phyloP scores from a whole-genome alignment of 2,329 filamentous ascomycete genomes.

The Diaporthe citriasiana region DNA sequence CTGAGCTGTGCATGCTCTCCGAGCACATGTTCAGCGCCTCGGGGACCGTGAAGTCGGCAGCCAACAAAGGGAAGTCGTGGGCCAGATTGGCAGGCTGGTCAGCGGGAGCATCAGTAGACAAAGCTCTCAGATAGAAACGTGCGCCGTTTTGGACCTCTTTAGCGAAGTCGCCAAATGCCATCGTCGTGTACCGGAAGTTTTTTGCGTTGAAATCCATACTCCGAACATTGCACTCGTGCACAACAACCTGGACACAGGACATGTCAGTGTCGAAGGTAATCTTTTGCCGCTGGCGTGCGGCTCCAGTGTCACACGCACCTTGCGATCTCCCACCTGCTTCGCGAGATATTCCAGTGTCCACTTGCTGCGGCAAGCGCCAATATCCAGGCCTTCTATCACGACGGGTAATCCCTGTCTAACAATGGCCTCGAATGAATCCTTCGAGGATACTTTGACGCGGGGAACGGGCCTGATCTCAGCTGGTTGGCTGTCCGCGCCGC shows the following conservation, averaged over 20 bases:
- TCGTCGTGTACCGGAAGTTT: conserved; percentile 83
- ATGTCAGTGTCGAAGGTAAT: neutral
- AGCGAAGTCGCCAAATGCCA: conserved; percentile 77
- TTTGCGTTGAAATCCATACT: conserved; percentile 87
- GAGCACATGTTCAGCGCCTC: conserved; percentile 69
- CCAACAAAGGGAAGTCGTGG: conserved; percentile 79
- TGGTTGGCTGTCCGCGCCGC: conserved; percentile 27
- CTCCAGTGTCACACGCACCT: conserved; percentile 65
- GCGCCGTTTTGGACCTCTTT: conserved; percentile 70
- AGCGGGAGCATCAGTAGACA: conserved; percentile 78
- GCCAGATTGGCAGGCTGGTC: conserved; percentile 78
- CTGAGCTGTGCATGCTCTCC: conserved; percentile 81
- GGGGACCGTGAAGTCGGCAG: conserved; percentile 79
- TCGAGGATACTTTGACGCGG: conserved; percentile 64
- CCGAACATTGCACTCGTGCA: conserved; percentile 76
- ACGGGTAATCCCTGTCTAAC: conserved; percentile 71
- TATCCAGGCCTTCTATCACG: conserved; percentile 74
- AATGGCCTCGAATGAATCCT: conserved; percentile 71
- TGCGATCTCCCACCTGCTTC: conserved; percentile 71
- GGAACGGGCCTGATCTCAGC: conserved; percentile 57
- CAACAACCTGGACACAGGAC: conserved; percentile 68
- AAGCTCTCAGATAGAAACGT: conserved; percentile 81
- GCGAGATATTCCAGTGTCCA: conserved; percentile 81
- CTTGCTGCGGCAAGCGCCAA: conserved; percentile 75
- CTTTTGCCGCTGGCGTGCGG: neutral